Percentiles rank a stretch among this genome's conserved stretches.
phyloP scores from a whole-genome alignment of 2,329 filamentous ascomycete genomes.

The Fusarium chuoi region DNA sequence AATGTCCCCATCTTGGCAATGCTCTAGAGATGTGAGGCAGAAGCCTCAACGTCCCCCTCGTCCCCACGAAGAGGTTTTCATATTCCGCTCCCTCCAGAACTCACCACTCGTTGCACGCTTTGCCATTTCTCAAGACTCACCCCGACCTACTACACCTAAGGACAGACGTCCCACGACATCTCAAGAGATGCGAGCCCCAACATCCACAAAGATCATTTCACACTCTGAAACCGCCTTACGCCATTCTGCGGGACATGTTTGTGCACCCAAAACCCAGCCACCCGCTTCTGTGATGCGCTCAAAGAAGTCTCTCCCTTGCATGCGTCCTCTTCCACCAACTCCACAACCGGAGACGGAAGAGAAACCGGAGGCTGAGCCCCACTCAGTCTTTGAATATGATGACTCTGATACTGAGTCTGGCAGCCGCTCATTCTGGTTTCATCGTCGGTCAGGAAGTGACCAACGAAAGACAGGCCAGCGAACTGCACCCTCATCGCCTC shows the following conservation, averaged over 20 bases:
- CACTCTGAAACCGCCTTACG: constrained; percentile 39
- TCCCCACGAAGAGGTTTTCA: constrained; percentile 41
- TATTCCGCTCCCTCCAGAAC: constrained; percentile 26
- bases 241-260: constrained; percentile 38
- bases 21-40: constrained; percentile 33
- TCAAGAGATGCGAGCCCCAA: constrained; percentile 20
- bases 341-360: constrained; percentile 34
- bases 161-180: constrained; percentile 20
- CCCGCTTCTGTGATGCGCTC: constrained; percentile 33
- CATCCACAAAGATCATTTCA: constrained; percentile 15
- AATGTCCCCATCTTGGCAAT: constrained; percentile 44
- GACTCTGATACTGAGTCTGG: constrained; percentile 54
- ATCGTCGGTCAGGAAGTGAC: constrained; percentile 51
- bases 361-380: constrained; percentile 28
- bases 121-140: constrained; percentile 27
- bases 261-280: constrained; percentile 27
- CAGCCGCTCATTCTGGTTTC: constrained; percentile 56
- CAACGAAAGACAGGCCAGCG: constrained; percentile 37
- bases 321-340: constrained; percentile 39
- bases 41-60: constrained; percentile 46
- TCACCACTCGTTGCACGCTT: constrained; percentile 26
- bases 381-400: constrained; percentile 63
- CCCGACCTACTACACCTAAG: constrained; percentile 32
- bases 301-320: constrained; percentile 45
- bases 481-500: constrained; percentile 41